These are phyloP conservation scores for Pyrenophora seminiperda DNA, from an alignment of 2,329 filamentous ascomycete genomes.

Conservation along the genomic window DNA sequence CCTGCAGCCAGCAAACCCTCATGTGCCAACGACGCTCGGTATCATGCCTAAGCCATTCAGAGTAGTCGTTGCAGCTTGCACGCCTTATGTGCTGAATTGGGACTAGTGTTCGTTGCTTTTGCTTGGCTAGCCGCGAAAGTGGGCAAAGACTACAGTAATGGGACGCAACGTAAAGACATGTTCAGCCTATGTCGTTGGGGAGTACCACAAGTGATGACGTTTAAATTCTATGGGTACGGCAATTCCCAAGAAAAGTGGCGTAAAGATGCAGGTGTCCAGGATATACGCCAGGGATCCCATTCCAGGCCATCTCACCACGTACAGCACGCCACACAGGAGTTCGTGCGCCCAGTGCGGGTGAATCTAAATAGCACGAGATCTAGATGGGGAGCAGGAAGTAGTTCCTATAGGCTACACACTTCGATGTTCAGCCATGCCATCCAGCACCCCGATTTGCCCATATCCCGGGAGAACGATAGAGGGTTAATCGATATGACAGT, in stretches of 20 bases:
- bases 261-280: neutral
- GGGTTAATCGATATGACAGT: neutral
- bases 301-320: neutral
- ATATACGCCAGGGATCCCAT: neutral
- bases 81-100: neutral
- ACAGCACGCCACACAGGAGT: neutral
- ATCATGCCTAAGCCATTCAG: neutral
- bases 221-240: neutral
- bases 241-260: neutral
- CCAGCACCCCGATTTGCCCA: neutral
- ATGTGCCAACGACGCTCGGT: too few relatives aligned
- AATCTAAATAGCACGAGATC: conserved; percentile 1
- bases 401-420: neutral
- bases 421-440: neutral
- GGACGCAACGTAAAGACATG: neutral
- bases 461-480: neutral
- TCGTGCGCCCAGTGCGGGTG: neutral
- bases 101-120: conserved; percentile 7
- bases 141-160: neutral
- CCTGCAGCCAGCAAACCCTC: too few relatives aligned
- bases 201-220: neutral
- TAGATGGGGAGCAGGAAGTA: conserved; percentile 5
- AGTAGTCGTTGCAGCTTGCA: neutral
- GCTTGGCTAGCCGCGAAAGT: neutral
- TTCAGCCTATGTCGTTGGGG: neutral